phyloP scores from a whole-genome alignment of 2,329 filamentous ascomycete genomes.

The Penicillium expansum region DNA sequence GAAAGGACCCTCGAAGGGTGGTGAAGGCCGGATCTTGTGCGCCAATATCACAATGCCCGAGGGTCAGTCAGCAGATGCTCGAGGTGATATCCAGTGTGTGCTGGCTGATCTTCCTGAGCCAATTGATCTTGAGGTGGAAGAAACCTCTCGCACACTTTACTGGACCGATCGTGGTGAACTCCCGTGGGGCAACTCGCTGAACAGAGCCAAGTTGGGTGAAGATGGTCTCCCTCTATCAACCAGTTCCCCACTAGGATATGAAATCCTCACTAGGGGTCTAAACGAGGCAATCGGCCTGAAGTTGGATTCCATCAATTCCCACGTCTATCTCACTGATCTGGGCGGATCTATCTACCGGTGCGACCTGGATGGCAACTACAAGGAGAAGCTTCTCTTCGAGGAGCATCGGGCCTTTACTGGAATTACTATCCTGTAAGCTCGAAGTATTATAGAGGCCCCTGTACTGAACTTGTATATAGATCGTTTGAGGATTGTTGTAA shows the following conservation, averaged over 20 bases:
- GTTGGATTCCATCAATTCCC: slow-evolving; percentile 17
- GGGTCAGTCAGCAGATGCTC: slow-evolving; percentile 32
- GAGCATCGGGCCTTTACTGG: slow-evolving; percentile 20
- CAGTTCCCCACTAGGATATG: not conserved
- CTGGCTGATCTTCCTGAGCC: slow-evolving; percentile 52
- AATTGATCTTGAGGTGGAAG: slow-evolving; percentile 57
- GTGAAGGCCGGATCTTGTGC: slow-evolving; percentile 54
- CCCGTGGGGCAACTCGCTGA: slow-evolving; percentile 55
- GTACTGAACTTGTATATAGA: not conserved
- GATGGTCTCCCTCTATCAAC: not conserved
- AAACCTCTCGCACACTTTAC: slow-evolving; percentile 47
- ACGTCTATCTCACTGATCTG: slow-evolving; percentile 30
- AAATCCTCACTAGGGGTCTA: slow-evolving; percentile 24
- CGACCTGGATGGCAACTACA: slow-evolving; percentile 14
- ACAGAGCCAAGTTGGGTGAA: slow-evolving; percentile 34
- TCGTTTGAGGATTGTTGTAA: too few relatives aligned
- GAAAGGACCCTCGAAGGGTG: slow-evolving; percentile 55
- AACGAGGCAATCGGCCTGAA: slow-evolving; percentile 30
- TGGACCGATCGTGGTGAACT: slow-evolving; percentile 62
- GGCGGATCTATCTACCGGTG: slow-evolving; percentile 28
- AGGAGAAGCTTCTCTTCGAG: not conserved
- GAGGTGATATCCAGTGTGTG: slow-evolving; percentile 47
- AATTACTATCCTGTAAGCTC: slow-evolving; percentile 6
- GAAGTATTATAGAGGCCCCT: not conserved
- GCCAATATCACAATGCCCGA: slow-evolving; percentile 45